phyloP scores from a whole-genome alignment of 306 rosid genomes.

The Castanospermum australe region DNA sequence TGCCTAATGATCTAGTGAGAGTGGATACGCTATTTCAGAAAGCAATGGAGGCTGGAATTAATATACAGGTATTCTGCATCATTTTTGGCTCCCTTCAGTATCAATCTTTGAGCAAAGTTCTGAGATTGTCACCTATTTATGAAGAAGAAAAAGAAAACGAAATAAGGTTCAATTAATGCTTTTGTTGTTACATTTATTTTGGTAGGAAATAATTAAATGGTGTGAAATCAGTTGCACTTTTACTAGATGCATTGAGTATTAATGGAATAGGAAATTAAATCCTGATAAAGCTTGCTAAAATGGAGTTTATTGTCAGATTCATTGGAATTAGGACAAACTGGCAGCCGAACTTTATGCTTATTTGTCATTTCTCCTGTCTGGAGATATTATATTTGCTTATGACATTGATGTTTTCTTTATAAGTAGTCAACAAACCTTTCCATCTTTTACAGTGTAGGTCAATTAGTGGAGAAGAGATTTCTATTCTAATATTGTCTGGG shows the following conservation, averaged over 20 bases:
- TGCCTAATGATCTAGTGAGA: slow-evolving; percentile 76
- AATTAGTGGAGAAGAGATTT: slow-evolving; percentile 66
- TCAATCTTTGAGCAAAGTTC: slow-evolving; percentile 1
- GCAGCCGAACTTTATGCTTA: neutral
- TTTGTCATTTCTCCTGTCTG: slow-evolving; percentile 3
- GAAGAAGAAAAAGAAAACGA: slow-evolving; percentile 12
- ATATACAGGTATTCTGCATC: slow-evolving; percentile 66
- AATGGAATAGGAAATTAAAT: neutral
- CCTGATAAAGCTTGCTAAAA: neutral
- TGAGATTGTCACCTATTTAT: slow-evolving; percentile 5
- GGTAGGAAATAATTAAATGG: slow-evolving; percentile 6
- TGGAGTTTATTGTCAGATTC: slow-evolving; percentile 8
- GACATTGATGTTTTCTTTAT: slow-evolving; percentile 8
- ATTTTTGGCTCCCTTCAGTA: slow-evolving; percentile 8
- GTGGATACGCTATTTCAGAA: slow-evolving; percentile 77
- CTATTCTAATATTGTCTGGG: slow-evolving; percentile 73
- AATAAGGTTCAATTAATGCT: neutral
- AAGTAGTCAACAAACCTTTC: slow-evolving; percentile 33
- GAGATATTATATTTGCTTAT: slow-evolving; percentile 4
- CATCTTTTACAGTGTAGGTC: slow-evolving; percentile 82
- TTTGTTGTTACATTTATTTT: neutral
- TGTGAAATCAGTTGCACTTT: slow-evolving; percentile 17
- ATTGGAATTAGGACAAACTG: slow-evolving; percentile 25
- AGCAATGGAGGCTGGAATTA: slow-evolving; percentile 74
- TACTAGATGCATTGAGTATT: neutral